Base-by-base conservation (phyloP, 805 yeast species). In the Wickerhamomyces kurtzmanii region DNA sequence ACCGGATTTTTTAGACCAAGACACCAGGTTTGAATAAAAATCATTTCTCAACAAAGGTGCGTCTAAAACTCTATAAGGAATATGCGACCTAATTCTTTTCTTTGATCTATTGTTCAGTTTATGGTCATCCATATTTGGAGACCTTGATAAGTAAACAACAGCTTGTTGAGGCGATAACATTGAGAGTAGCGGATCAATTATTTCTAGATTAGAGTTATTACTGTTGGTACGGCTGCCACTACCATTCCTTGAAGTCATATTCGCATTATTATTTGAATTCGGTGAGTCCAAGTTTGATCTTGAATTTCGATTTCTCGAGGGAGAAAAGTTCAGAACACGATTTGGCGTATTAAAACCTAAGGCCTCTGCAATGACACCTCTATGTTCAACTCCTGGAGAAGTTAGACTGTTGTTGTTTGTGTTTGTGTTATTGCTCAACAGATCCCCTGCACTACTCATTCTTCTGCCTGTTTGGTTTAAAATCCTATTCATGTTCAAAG, bases 41-140 rank as follows among this genome's bases (percentile, higher is more conserved):
- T 85, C 94, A 48, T 82, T 77, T 34, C 78, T 56, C 29, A 84
- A 49, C 3, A 73, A 72, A 1, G 86, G 86, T 0, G 91, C 87
- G 44, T 71, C 78, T 12, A 76, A 49, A 0, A 73, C 72, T 34
- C 68, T 59, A 36, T 51, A 68, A 1, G 77, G 70, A 12, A 53
- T 51, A 15, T 56, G 61, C 3, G 64, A 45, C 29, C 50, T 53
- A 6, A 56, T 35, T 19, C 45, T 41, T 26, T 47, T 49, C 30
- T 44, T 42, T 7, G 40, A 46, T 30, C 45, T 39, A 15, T 29
- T 29, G 15, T 26, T 28, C 17, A 24, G 22, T 24, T 37, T 34
- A 20, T 28, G 30, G 31, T 32, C 24, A 24, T 15, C 24, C 23
- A 22, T 34, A 11, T 29, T 31, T 8, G 27, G 32, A 9, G 29